Evolutionary conservation across 2,329 filamentous ascomycete genomes (phyloP).

Genomic region (Chaetomium globosum): DNA sequence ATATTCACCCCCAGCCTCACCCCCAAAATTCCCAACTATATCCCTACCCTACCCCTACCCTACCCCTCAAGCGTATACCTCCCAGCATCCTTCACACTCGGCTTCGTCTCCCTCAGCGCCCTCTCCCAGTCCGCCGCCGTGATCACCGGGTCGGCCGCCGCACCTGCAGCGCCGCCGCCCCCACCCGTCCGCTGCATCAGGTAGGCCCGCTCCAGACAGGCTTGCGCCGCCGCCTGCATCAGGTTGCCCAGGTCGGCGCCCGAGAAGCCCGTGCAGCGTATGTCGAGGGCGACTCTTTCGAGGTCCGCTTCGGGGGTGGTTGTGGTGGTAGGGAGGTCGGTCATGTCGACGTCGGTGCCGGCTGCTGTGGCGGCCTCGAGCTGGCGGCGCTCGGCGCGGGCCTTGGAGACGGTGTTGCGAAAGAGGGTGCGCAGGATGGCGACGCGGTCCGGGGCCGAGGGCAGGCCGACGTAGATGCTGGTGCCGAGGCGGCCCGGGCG

Average conservation of each 20-base stretch:
- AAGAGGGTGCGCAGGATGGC: slow-evolving; percentile 78
- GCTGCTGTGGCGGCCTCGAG: slow-evolving; percentile 4
- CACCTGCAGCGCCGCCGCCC: slow-evolving; percentile 23
- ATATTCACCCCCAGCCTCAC: no score
- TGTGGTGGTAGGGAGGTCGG: slow-evolving; percentile 25
- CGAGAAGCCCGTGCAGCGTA: slow-evolving; percentile 74
- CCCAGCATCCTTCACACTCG: slow-evolving; percentile 53
- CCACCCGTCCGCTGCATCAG: slow-evolving; percentile 6
- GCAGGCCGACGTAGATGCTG: slow-evolving; percentile 85
- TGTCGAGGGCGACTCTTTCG: slow-evolving; percentile 65
- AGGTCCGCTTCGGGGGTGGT: slow-evolving; percentile 45
- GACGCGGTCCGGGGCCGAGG: slow-evolving; percentile 71
- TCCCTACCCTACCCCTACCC: background rate
- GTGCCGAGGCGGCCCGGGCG: slow-evolving; percentile 87
- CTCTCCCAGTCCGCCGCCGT: slow-evolving; percentile 55
- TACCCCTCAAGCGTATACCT: slow-evolving; percentile 40
- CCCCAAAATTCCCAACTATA: background rate
- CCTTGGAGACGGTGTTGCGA: slow-evolving; percentile 54
- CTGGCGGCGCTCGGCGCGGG: slow-evolving; percentile 39
- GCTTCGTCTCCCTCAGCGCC: slow-evolving; percentile 52
- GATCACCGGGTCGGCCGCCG: slow-evolving; percentile 42
- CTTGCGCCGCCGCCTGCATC: slow-evolving; percentile 45
- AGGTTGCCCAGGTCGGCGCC: slow-evolving; percentile 65
- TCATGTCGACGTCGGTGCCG: slow-evolving; percentile 24
- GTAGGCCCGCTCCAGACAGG: slow-evolving; percentile 43